Evolutionary conservation across 495 filamentous ascomycete genomes (phyloP).

Genomic region (Aspergillus biplanus): DNA sequence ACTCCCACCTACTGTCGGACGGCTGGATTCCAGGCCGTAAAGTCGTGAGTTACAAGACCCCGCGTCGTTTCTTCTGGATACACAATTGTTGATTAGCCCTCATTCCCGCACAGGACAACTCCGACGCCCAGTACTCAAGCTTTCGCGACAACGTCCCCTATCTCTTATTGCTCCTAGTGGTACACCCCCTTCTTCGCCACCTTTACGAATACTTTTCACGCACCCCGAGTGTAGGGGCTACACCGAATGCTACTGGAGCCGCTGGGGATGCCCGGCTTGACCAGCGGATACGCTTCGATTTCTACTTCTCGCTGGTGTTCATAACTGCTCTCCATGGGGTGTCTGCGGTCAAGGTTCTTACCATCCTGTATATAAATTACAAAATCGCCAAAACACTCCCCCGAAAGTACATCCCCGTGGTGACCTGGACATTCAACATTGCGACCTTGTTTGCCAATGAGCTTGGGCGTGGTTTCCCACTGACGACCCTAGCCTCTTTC

Average conservation of each 20-base stretch:
- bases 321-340: conserved; percentile 80
- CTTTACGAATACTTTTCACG: conserved; percentile 58
- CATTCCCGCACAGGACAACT: conserved; percentile 67
- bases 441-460: conserved; percentile 88
- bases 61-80: neutral
- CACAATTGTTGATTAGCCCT: neutral
- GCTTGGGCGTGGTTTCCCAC: conserved; percentile 74
- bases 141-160: conserved; percentile 89
- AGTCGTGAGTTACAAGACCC: conserved; percentile 62
- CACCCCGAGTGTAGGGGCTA: conserved; percentile 9
- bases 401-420: conserved; percentile 64
- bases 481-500: conserved; percentile 60
- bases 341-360: conserved; percentile 78
- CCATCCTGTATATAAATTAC: conserved; percentile 82
- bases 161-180: conserved; percentile 66
- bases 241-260: conserved; percentile 30
- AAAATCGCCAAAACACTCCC: conserved; percentile 71
- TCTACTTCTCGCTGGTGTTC: conserved; percentile 78
- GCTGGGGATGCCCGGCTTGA: conserved; percentile 68
- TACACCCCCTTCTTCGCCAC: conserved; percentile 79
- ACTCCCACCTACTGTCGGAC: conserved; percentile 66
- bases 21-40: conserved; percentile 97
- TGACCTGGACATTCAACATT: conserved; percentile 96
- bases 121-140: conserved; percentile 83
- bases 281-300: conserved; percentile 84